phyloP scores from a whole-genome alignment of 352 stramenopile species.

The Pythium phragmitis region DNA sequence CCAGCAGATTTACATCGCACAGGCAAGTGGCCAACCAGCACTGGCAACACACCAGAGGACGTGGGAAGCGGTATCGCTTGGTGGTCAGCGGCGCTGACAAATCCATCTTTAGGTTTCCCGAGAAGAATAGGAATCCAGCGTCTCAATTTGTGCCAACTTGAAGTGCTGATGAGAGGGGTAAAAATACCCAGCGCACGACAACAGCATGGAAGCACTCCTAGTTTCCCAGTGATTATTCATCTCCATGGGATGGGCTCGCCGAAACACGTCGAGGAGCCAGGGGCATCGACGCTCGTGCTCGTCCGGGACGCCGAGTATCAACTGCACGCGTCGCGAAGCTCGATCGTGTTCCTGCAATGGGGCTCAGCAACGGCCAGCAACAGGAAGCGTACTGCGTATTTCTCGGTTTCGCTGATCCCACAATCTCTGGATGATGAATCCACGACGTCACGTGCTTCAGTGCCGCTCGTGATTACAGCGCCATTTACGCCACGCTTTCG shows the following conservation, averaged over 20 bases:
- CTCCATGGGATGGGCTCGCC: constrained; percentile 2
- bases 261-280: not conserved
- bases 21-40: not conserved
- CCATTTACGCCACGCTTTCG: constrained; percentile 52
- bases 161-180: not conserved
- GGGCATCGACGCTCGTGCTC: constrained; percentile 34
- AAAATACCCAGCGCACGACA: not conserved
- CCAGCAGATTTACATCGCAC: not conserved
- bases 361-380: constrained; percentile 14
- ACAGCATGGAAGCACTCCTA: not conserved
- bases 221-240: not conserved
- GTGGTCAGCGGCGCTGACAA: not conserved
- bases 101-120: not conserved
- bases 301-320: constrained; percentile 34
- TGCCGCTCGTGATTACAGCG: constrained; percentile 51
- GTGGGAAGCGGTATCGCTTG: not conserved
- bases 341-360: constrained; percentile 29
- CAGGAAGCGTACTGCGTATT: not conserved
- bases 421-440: not conserved
- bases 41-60: constrained; percentile 1
- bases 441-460: not conserved
- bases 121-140: not conserved
- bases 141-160: not conserved
- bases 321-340: constrained; percentile 21
- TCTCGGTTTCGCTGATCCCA: constrained; percentile 6